A percentile compares a stretch with the other conserved stretches of the same genome.
These are phyloP conservation scores for Lasiodiplodia sp. DNA, from an alignment of 2,329 filamentous ascomycete species.

Conservation along the genomic window DNA sequence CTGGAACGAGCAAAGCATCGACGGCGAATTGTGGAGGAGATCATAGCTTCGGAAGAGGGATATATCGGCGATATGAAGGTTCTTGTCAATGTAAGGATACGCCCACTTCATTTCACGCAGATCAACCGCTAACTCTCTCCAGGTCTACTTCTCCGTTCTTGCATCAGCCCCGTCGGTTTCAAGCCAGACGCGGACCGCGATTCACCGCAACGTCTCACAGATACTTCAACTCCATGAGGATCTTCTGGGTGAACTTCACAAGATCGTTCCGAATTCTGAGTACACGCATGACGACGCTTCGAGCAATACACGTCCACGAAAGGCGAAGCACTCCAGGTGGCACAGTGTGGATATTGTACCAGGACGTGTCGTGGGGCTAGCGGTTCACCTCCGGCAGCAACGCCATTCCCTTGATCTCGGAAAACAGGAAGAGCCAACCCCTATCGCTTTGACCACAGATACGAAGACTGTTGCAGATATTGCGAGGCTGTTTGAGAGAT, in stretches of 20 bases:
- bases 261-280: conserved; percentile 70
- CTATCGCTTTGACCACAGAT: conserved; percentile 53
- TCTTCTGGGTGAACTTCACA: conserved; percentile 77
- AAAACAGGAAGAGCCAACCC: conserved; percentile 48
- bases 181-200: conserved; percentile 70
- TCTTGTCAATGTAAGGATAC: conserved; percentile 74
- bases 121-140: background rate
- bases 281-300: conserved; percentile 44
- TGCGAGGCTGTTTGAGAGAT: conserved; percentile 60
- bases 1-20: conserved; percentile 76
- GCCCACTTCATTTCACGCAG: background rate
- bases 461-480: conserved; percentile 62
- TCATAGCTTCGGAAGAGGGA: conserved; percentile 84
- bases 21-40: conserved; percentile 81
- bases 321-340: conserved; percentile 54
- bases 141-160: conserved; percentile 64
- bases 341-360: conserved; percentile 57
- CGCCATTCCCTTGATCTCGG: conserved; percentile 57
- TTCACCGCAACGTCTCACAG: conserved; percentile 79
- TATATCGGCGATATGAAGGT: conserved; percentile 90
- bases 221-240: conserved; percentile 85
- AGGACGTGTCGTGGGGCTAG: conserved; percentile 44
- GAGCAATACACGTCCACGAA: conserved; percentile 35
- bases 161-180: conserved; percentile 73
- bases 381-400: conserved; percentile 44